Base-by-base conservation (phyloP, 305 asterid species). In the Solanum chacoense region DNA sequence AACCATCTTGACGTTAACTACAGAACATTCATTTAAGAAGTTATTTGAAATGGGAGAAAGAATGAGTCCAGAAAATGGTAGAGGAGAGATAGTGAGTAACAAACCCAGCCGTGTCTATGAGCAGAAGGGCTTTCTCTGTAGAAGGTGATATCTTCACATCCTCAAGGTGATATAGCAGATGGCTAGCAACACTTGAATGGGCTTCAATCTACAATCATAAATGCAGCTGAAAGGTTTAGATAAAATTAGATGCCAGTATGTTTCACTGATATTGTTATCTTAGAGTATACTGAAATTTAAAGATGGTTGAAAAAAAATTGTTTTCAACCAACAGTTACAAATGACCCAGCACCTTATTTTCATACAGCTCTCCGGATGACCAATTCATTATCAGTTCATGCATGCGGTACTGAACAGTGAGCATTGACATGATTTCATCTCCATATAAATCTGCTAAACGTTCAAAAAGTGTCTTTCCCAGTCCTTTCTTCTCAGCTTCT, bases 331-430 rank as follows among this genome's bases (percentile, higher is more conserved):
- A 50, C 86, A 83, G 86, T 20, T 83, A 45, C 24, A 83, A 84
- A 77, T 42, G 88, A 72, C 32, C 83, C 29, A 90, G 92, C 91
- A 97, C 99, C 99, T 96, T 96, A 92, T 97, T 96, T 35, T 94
- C 89, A 88, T 97, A 97, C 76, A 96, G 97, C 92, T 95, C 99
- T 88, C 93, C 84, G 18, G 99, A 96, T 14, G 99, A 97, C 99
- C 99, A 97, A 85, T 94, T 95, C 99, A 97, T 97, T 89, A 97
- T 96, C 90, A 93, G 96, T 87, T 94, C 95, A 81, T 97, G 98
- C 99, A 97, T 97, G 88, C 99, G 99, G 91, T 97, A 97, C 92
- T 97, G 99, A 89, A 97, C 98, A 88, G 99, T 96, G 90, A 97
- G 99, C 99, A 97, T 97, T 86, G 98, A 95, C 91, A 85, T 95